A percentile compares a stretch with the other conserved stretches of the same genome.
Evolutionary conservation across 805 yeast genomes (phyloP).

Genomic region (Sugiyamaella marilandica): DNA sequence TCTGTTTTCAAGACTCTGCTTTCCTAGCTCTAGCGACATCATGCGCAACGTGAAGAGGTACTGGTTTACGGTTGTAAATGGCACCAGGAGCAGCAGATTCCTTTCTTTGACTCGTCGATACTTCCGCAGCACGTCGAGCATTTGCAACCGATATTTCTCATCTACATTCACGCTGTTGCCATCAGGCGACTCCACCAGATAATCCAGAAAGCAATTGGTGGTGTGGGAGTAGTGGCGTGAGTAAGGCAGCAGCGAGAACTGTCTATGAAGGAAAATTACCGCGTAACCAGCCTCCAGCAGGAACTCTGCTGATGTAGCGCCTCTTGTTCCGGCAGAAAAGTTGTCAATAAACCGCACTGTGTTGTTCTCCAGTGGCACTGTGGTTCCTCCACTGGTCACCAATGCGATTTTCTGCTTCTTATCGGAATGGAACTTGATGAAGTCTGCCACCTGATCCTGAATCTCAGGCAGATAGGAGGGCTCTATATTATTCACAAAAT

Average conservation of each 20-base stretch:
- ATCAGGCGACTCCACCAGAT: constrained; percentile 48
- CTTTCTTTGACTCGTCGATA: constrained; percentile 44
- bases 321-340: constrained; percentile 96
- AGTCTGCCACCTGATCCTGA: constrained; percentile 50
- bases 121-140: constrained; percentile 56
- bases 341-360: constrained; percentile 96
- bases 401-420: constrained; percentile 56
- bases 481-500: constrained; percentile 65
- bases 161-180: constrained; percentile 55
- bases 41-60: constrained; percentile 78
- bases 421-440: constrained; percentile 51
- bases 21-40: constrained; percentile 57
- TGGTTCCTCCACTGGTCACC: constrained; percentile 96
- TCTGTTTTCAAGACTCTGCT: constrained; percentile 8
- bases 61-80: constrained; percentile 93
- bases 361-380: constrained; percentile 94
- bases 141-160: constrained; percentile 52
- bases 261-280: constrained; percentile 88
- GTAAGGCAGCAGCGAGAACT: constrained; percentile 85
- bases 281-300: constrained; percentile 83
- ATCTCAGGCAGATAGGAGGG: constrained; percentile 71
- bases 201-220: constrained; percentile 80
- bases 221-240: constrained; percentile 84
- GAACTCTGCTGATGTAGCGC: constrained; percentile 92
- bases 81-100: constrained; percentile 59